Base-by-base conservation (phyloP, 148 eudicot species). In the Pouteria glomerata region DNA sequence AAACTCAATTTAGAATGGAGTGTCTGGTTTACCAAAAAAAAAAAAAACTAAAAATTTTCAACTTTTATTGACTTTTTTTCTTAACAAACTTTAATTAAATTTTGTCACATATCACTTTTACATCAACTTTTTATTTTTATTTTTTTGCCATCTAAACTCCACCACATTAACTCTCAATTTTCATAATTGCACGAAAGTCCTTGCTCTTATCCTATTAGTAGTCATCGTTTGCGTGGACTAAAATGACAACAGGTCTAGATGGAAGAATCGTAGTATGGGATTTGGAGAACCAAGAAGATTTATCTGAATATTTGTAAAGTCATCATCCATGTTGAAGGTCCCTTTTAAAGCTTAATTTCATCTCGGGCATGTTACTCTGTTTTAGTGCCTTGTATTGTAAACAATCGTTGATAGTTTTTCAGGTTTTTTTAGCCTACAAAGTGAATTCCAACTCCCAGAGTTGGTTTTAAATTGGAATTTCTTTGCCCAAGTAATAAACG, bases 211-310 rank as follows among this genome's bases (percentile, higher is more conserved):
- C 23, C 37, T 5, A 41, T 23, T 41, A 18, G 19, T 31, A 2
- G 6, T 48, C 15, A 4, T 48, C 47, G 19, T 56, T 6, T 37
- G 26, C 19, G 10, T 14, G 10, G 26, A 35, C 69, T 4, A 60
- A 33, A 66, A 71, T 41, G n/a, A n/a, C n/a, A 60, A 33, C 83
- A 93, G 99, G 99, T 45, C 84, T 95, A 63, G 99, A 95, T 73
- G 99, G 99, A 45, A 95, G 86, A 79, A 85, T 95, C 16, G 87
- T 88, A 37, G 76, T 85, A 63, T 92, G 99, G 99, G 97, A 95
- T 79, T 67, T 95, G 80, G 85, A 84, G 73, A 73, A 77, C 73
- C 86, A 91, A 63, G 82, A 77, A 64, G 96, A 91, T 84, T 72
- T 91, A 37, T 71, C 73, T 1, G 90, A 90, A 37, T 86, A 83